Base-by-base conservation (phyloP, 2,329 filamentous ascomycete genomes). In the Ilyonectria sp. region DNA sequence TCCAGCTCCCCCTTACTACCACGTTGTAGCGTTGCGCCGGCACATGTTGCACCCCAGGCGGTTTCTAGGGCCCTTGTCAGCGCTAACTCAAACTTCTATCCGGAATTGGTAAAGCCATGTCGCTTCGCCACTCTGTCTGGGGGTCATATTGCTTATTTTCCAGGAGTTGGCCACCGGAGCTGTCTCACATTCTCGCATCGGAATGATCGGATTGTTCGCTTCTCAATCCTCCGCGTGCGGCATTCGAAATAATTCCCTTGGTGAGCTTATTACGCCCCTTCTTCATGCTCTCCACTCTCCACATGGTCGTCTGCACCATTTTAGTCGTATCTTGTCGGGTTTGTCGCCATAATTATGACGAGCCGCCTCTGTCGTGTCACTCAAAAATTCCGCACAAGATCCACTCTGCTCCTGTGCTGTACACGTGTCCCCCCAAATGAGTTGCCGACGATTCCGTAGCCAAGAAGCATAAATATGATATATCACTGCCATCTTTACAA, bases 261-360 rank as follows among this genome's bases (percentile, higher is more conserved):
- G 19, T 21, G 4, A 21, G 6, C 43, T 19, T 46, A 6, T 9
- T 23, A 6, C 43, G 6, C 43, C 4, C 19, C 43, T 43, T 43
- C 10, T 43, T 46, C 6, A 46, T 9, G 3, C 19, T 11, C 43
- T 46, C 17, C 43, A 46, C 43, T 8, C 43, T 46, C 17, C 43
- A 46, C 43, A 46, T 46, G 43, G 43, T 11, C 43, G 19, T 46
- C 19, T n/a, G n/a, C 43, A 46, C n/a, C 43, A 46, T 46, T 46
- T 6, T 46, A 23, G n/a, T 11, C 17, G 7, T 46, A 9, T 46
- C n/a, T 46, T 15, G 37, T 17, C 37, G 13, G 37, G n/a, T 40
- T 40, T 40, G 37, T 40, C 37, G 13, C 37, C 15, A 40, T 40
- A 17, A 40, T 40, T 40, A 17, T 17, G 37, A 17, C 37, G 37